Evolutionary conservation across 2,329 filamentous ascomycete genomes (phyloP).

Genomic region (Arthrinium phaeospermum): DNA sequence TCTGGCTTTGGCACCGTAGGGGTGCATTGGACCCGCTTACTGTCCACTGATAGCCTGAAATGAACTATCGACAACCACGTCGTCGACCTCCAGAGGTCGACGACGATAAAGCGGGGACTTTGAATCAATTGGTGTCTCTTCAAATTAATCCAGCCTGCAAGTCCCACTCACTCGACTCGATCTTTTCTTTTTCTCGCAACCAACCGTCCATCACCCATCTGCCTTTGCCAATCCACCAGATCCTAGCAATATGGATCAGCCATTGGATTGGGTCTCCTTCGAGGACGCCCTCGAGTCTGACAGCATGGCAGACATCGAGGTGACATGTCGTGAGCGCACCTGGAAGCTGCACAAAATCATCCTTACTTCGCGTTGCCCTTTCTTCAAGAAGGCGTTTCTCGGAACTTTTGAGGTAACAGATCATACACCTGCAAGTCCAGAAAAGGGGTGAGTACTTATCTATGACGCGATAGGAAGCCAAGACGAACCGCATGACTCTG

Average conservation of each 20-base stretch:
- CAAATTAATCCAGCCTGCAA: no score
- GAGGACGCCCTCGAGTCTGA: slow-evolving; percentile 15
- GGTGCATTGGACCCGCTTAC: no score
- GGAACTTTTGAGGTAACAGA: slow-evolving; percentile 20
- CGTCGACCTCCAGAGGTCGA: no score
- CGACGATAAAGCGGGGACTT: no score
- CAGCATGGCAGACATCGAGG: slow-evolving; percentile 22
- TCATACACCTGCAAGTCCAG: background rate
- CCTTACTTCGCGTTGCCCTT: slow-evolving; percentile 22
- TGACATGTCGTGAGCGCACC: slow-evolving; percentile 21
- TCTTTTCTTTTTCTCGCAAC: background rate
- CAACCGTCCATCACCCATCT: no score
- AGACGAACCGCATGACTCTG: background rate
- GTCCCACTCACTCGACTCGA: no score
- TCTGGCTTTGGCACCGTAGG: no score
- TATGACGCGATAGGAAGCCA: background rate
- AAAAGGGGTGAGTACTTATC: background rate
- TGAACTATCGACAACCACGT: no score
- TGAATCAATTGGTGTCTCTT: no score
- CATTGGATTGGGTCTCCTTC: background rate
- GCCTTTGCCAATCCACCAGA: no score
- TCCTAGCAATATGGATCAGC: no score
- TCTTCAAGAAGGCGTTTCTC: slow-evolving; percentile 21
- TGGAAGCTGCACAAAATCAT: slow-evolving; percentile 26
- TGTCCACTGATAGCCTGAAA: no score